Percentiles rank a stretch among this genome's conserved stretches.
Evolutionary conservation across 2,329 filamentous ascomycete species (phyloP).

Genomic region (Cladosporium sp.): DNA sequence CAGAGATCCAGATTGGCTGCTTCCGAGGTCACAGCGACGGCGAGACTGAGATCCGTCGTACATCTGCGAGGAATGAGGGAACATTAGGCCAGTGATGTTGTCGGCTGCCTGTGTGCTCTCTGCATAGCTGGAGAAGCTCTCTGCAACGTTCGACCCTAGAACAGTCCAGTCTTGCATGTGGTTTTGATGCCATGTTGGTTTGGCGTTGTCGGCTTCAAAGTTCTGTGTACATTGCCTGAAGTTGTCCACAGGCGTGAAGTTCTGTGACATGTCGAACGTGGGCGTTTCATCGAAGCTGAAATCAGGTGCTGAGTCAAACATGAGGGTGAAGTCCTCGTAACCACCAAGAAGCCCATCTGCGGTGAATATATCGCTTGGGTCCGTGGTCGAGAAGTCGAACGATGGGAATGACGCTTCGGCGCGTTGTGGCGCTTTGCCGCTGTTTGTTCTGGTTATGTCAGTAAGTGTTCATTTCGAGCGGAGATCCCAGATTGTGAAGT

Average conservation of each 20-base stretch:
- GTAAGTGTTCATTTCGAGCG: constrained; percentile 1
- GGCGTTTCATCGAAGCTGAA: constrained; percentile 19
- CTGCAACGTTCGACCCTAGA: not conserved
- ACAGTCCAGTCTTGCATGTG: not conserved
- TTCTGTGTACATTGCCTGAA: constrained; percentile 1
- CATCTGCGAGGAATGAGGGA: not conserved
- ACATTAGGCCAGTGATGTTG: not conserved
- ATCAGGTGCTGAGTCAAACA: constrained; percentile 21
- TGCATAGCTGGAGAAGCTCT: not conserved
- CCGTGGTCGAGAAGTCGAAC: not conserved
- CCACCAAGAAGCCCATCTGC: not conserved
- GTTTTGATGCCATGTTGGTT: too few relatives aligned
- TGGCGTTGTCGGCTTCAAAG: not conserved
- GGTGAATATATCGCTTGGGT: constrained; percentile 1
- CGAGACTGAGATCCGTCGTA: not conserved
- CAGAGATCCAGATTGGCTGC: not conserved
- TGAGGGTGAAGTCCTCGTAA: constrained; percentile 25
- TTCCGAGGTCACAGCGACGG: not conserved
- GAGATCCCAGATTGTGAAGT: not conserved
- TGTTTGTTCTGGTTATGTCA: not conserved
- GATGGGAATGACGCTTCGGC: not conserved
- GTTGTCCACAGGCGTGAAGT: not conserved
- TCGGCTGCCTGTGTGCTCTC: not conserved
- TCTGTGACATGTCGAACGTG: constrained; percentile 3
- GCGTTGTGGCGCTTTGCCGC: not conserved